These are phyloP conservation scores for Rhododendron vialii DNA, from an alignment of 148 eudicot genomes.

Conservation along the genomic window DNA sequence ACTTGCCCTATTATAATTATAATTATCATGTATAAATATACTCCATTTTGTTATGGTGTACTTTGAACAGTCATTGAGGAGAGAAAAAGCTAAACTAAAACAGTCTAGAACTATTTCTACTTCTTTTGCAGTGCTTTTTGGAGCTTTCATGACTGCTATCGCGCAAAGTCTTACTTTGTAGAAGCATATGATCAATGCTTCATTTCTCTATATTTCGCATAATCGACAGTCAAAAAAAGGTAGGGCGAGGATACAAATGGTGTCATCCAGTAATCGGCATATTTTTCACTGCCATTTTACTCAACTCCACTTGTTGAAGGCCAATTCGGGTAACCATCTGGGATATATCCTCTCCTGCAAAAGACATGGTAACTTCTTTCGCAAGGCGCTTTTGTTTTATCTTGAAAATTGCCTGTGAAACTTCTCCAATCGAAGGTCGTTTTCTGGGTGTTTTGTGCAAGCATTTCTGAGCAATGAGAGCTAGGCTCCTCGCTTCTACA, in stretches of 20 bases:
- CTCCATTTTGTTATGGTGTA: not conserved
- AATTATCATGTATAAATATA: too few species aligned
- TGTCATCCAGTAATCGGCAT: slow-evolving; percentile 24
- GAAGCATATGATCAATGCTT: not conserved
- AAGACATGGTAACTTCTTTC: slow-evolving; percentile 62
- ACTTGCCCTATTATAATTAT: too few species aligned
- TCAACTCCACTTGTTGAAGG: slow-evolving; percentile 62
- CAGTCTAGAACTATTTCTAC: not conserved
- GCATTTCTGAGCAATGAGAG: slow-evolving; percentile 73
- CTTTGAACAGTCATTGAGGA: not conserved
- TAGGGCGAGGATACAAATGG: not conserved
- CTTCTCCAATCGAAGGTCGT: slow-evolving; percentile 77
- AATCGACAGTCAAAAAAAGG: not conserved
- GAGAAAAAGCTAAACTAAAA: not conserved
- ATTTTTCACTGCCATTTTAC: slow-evolving; percentile 53
- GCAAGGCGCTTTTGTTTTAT: slow-evolving; percentile 54
- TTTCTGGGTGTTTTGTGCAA: slow-evolving; percentile 69
- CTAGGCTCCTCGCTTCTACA: slow-evolving; percentile 62
- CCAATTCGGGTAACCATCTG: slow-evolving; percentile 58
- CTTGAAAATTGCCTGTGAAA: slow-evolving; percentile 64
- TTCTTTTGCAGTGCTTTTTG: too few species aligned
- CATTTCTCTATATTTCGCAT: not conserved
- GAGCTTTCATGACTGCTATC: not conserved
- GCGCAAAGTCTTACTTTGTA: not conserved
- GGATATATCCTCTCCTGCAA: slow-evolving; percentile 48